Conservation (phyloP, 2,329 filamentous ascomycete genomes). For the Fragosphaeria purpurea region DNA sequence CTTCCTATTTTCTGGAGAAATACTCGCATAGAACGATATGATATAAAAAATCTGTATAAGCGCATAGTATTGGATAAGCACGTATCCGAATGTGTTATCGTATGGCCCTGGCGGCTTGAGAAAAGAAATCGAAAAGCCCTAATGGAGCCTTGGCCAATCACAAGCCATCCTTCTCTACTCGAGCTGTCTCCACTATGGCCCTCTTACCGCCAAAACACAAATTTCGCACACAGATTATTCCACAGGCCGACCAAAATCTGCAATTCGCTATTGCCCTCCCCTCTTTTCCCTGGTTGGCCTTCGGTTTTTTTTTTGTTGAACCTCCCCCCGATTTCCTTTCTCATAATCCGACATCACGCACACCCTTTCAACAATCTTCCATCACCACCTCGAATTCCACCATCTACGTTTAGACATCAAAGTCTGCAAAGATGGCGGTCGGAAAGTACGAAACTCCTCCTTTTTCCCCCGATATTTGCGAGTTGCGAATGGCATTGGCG, state of each 20-base stretch:
- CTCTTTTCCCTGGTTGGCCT: constrained; percentile 8
- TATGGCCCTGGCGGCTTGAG: not conserved
- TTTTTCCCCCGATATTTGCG: not conserved
- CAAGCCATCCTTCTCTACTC: not conserved
- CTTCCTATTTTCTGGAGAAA: too few relatives aligned
- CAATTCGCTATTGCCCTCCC: constrained; percentile 5
- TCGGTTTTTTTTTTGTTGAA: constrained; percentile 4
- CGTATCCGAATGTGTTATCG: constrained; percentile 3
- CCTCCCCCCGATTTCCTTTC: constrained; percentile 1
- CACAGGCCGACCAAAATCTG: constrained; percentile 6
- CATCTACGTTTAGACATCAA: constrained; percentile 29
- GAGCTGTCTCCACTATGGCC: constrained; percentile 2
- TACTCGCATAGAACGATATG: too few relatives aligned
- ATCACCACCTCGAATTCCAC: constrained; percentile 27
- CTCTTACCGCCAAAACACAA: constrained; percentile 9
- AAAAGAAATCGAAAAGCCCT: constrained; percentile 12
- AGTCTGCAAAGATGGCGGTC: constrained; percentile 49
- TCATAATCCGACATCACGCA: constrained; percentile 1
- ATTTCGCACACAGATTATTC: constrained; percentile 22
- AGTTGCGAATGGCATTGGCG: too few relatives aligned
- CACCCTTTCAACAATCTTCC: constrained; percentile 14
- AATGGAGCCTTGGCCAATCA: constrained; percentile 8
- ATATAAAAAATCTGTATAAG: too few relatives aligned
- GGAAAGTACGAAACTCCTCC: constrained; percentile 38
- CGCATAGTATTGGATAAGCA: not conserved